Percentiles rank a stretch among this genome's conserved stretches.
These are phyloP conservation scores for Orbilia quercus DNA, from an alignment of 2,329 filamentous ascomycete genomes.

Conservation along the genomic window DNA sequence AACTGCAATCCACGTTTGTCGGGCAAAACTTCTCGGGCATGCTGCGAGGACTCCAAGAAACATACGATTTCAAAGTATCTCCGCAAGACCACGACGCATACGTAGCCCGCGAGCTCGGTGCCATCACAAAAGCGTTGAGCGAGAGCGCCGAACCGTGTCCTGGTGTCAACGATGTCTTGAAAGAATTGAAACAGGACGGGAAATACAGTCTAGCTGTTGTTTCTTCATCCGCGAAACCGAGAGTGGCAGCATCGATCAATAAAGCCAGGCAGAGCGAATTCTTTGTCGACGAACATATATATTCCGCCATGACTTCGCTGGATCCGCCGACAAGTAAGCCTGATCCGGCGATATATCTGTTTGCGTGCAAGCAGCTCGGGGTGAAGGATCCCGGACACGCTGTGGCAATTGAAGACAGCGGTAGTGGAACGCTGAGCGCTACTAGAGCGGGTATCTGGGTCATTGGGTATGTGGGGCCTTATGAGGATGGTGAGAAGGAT, in stretches of 20 bases:
- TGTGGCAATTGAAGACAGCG: conserved; percentile 88
- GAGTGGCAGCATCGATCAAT: conserved; percentile 80
- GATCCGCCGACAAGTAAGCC: conserved; percentile 86
- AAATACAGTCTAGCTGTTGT: conserved; percentile 83
- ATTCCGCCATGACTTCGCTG: conserved; percentile 83
- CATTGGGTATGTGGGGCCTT: conserved; percentile 87
- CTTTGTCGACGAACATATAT: conserved; percentile 80
- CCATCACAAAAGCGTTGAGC: conserved; percentile 83
- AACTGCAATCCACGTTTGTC: conserved; percentile 86
- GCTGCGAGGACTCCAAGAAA: conserved; percentile 79
- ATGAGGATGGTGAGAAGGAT: conserved; percentile 68
- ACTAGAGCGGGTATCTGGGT: conserved; percentile 81
- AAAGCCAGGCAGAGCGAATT: conserved; percentile 83
- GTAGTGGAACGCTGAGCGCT: conserved; percentile 81
- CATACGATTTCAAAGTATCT: conserved; percentile 77
- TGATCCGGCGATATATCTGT: conserved; percentile 86
- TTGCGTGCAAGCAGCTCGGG: conserved; percentile 78
- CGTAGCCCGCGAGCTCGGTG: conserved; percentile 81
- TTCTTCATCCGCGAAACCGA: conserved; percentile 79
- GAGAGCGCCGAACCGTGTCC: conserved; percentile 74
- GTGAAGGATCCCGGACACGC: conserved; percentile 75
- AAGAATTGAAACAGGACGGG: conserved; percentile 71
- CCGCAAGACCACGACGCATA: conserved; percentile 77
- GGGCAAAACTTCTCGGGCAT: conserved; percentile 96
- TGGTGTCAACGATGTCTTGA: conserved; percentile 75